Evolutionary conservation across 2,329 filamentous ascomycete species (phyloP).

Genomic region (Lasiodiplodia sp.): DNA sequence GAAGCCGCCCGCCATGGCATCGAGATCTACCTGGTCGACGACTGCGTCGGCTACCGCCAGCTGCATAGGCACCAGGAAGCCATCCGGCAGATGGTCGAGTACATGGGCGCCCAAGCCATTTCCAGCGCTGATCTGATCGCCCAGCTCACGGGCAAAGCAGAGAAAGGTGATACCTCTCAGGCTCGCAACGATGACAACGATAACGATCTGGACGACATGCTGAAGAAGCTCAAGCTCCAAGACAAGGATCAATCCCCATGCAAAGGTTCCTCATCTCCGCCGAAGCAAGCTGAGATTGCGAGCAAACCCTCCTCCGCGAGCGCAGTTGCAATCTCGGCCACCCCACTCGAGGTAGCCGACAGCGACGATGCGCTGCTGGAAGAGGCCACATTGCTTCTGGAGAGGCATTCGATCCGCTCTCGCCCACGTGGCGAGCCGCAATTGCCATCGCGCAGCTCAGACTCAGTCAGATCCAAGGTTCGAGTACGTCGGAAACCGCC

Average conservation of each 20-base stretch:
- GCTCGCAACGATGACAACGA: conserved; percentile 9
- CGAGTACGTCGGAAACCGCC: conserved; percentile 39
- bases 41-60: conserved; percentile 84
- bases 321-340: not conserved
- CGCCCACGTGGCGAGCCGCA: not conserved
- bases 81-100: conserved; percentile 72
- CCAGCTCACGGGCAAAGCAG: conserved; percentile 33
- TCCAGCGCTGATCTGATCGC: conserved; percentile 66
- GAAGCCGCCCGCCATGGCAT: conserved; percentile 90
- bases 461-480: conserved; percentile 44
- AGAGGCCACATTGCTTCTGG: conserved; percentile 10
- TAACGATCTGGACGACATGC: conserved; percentile 13
- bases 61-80: conserved; percentile 73
- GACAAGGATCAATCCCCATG: conserved; percentile 6
- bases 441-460: conserved; percentile 1
- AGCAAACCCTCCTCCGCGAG: not conserved
- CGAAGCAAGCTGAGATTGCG: not conserved
- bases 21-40: conserved; percentile 83
- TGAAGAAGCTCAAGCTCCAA: conserved; percentile 26
- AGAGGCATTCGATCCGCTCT: conserved; percentile 12
- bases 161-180: conserved; percentile 22
- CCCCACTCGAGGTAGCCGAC: conserved; percentile 8
- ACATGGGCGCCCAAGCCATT: conserved; percentile 75
- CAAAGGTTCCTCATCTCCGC: conserved; percentile 8
- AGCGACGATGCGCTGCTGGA: conserved; percentile 17